Conservation (phyloP, 1,139 yeast species). For the Meyerozyma carpophila region DNA sequence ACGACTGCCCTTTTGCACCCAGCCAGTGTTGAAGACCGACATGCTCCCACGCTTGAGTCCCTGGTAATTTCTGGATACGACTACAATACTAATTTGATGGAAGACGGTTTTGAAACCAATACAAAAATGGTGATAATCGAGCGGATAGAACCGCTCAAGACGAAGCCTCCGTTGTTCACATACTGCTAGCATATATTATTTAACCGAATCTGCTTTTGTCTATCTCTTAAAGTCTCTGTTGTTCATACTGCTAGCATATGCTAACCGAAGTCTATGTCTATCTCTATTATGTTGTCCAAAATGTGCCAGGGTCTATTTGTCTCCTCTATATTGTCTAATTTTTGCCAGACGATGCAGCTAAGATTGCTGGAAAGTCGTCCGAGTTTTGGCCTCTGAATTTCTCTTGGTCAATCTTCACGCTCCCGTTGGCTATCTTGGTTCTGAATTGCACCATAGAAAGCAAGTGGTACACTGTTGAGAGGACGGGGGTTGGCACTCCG, state of each 20-base stretch:
- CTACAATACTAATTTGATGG: slow-evolving; percentile 11
- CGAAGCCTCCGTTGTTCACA: slow-evolving; percentile 62
- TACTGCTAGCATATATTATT: slow-evolving; percentile 44
- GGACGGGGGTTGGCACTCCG: slow-evolving; percentile 53
- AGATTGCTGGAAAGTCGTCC: slow-evolving; percentile 25
- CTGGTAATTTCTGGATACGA: slow-evolving; percentile 18
- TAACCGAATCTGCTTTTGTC: neutral
- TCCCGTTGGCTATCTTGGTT: slow-evolving; percentile 49
- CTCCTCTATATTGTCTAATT: neutral
- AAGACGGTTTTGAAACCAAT: slow-evolving; percentile 14
- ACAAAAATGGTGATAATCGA: slow-evolving; percentile 54
- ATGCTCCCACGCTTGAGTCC: neutral
- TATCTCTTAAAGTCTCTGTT: too few relatives aligned
- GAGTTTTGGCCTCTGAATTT: slow-evolving; percentile 23
- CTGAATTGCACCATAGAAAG: slow-evolving; percentile 57
- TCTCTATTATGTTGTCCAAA: too few relatives aligned
- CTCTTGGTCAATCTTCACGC: slow-evolving; percentile 25
- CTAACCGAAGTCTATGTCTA: too few relatives aligned
- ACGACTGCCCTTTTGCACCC: neutral
- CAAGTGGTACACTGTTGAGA: slow-evolving; percentile 52
- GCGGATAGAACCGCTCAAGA: slow-evolving; percentile 50
- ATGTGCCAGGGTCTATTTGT: too few relatives aligned
- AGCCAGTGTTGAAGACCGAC: neutral
- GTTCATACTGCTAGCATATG: too few relatives aligned
- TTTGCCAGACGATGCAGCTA: slow-evolving; percentile 5